Conservation (phyloP, 2,329 filamentous ascomycete genomes). For the Fusarium sp. region DNA sequence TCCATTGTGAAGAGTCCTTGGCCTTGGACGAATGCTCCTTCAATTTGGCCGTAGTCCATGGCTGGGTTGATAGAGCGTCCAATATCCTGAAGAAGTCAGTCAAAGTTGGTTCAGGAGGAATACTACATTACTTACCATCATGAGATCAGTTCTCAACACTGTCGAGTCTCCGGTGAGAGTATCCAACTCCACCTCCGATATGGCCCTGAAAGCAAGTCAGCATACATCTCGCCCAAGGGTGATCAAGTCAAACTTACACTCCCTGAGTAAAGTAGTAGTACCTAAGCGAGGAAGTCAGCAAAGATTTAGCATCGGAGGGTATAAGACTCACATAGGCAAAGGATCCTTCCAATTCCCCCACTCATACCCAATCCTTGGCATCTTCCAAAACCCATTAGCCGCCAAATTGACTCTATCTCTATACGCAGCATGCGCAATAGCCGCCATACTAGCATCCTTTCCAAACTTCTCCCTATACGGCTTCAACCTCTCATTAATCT, state of each 20-base stretch:
- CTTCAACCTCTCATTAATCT: not conserved
- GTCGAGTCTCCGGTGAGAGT: not conserved
- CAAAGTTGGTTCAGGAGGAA: not conserved
- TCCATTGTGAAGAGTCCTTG: slow-evolving; percentile 5
- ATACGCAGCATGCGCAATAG: slow-evolving; percentile 17
- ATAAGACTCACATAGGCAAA: slow-evolving; percentile 71
- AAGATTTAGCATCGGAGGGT: no score
- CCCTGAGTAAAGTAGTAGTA: slow-evolving; percentile 11
- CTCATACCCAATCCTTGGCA: slow-evolving; percentile 89
- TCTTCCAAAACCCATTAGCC: slow-evolving; percentile 92
- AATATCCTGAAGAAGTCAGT: not conserved
- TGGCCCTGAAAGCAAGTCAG: not conserved
- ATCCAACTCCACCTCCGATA: slow-evolving; percentile 1
- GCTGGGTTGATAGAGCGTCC: not conserved
- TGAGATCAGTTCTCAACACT: not conserved
- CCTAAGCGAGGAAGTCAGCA: not conserved
- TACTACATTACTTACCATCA: not conserved
- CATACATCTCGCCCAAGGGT: fast-evolving
- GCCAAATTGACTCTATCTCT: slow-evolving; percentile 85
- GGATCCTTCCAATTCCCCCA: slow-evolving; percentile 93
- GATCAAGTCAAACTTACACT: not conserved
- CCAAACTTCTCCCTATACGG: not conserved
- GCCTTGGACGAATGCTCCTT: slow-evolving; percentile 1
- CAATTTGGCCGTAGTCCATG: slow-evolving; percentile 7
- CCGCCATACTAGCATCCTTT: not conserved